These are phyloP conservation scores for Mucor piriformis DNA, from an alignment of 371 early-diverging fungal genomes.

Conservation along the genomic window DNA sequence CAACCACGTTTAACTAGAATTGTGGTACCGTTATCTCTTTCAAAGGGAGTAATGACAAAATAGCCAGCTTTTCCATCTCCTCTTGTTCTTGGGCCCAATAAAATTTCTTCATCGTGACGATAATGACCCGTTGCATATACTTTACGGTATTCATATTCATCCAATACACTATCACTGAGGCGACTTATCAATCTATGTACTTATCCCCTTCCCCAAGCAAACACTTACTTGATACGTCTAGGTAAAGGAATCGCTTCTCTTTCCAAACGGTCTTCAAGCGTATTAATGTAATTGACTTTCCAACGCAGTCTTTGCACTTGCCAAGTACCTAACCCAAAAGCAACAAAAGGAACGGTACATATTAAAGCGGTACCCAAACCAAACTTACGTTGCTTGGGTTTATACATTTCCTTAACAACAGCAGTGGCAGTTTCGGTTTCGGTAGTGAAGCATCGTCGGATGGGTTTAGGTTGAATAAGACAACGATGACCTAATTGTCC, in stretches of 20 bases:
- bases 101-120: conserved; percentile 75
- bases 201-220: no score
- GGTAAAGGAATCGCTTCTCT: conserved; percentile 73
- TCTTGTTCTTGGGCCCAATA: conserved; percentile 78
- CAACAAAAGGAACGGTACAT: conserved; percentile 74
- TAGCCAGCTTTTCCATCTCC: conserved; percentile 81
- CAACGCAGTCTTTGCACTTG: conserved; percentile 89
- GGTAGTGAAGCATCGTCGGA: not conserved
- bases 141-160: conserved; percentile 76
- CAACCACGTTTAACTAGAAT: conserved; percentile 89
- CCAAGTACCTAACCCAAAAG: conserved; percentile 90
- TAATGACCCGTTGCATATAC: conserved; percentile 71
- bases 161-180: conserved; percentile 52
- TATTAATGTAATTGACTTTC: conserved; percentile 83
- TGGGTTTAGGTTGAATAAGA: not conserved
- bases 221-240: conserved; percentile 59
- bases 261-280: conserved; percentile 67
- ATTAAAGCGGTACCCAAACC: conserved; percentile 46
- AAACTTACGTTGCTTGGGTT: conserved; percentile 33
- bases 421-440: conserved; percentile 11
- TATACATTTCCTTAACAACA: conserved; percentile 19
- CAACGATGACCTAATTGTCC: conserved; percentile 11
- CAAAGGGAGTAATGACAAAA: conserved; percentile 84
- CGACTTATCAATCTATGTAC: no score
- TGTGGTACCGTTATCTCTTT: conserved; percentile 71